phyloP scores from a whole-genome alignment of 805 yeast genomes.

The Cyberlindnera euphorbiae region DNA sequence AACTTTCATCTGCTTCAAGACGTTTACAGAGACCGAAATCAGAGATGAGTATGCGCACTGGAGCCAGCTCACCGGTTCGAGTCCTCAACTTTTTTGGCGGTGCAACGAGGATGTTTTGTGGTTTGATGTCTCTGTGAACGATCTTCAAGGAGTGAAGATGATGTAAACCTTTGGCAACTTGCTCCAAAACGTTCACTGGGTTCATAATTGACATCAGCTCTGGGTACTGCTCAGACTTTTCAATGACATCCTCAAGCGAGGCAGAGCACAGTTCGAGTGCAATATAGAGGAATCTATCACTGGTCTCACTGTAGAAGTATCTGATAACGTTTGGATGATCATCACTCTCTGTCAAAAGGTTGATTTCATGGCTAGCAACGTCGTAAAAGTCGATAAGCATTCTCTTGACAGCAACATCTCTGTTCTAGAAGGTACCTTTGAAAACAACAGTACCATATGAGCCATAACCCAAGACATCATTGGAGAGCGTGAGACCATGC shows the following conservation, averaged over 20 bases:
- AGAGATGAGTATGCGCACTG: constrained; percentile 73
- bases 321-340: constrained; percentile 94
- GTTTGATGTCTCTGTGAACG: constrained; percentile 92
- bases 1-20: constrained; percentile 86
- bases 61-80: constrained; percentile 29
- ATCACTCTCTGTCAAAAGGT: constrained; percentile 85
- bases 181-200: constrained; percentile 55
- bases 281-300: constrained; percentile 83
- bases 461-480: constrained; percentile 85
- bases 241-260: constrained; percentile 80
- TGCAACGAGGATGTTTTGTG: constrained; percentile 87
- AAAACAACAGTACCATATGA: constrained; percentile 95
- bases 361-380: constrained; percentile 88
- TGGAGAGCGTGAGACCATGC: constrained; percentile 58
- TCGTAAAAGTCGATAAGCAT: constrained; percentile 92
- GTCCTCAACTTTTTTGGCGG: constrained; percentile 46
- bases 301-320: constrained; percentile 88
- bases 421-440: constrained; percentile 81
- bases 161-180: constrained; percentile 78
- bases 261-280: constrained; percentile 91
- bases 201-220: constrained; percentile 39
- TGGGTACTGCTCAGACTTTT: constrained; percentile 37
- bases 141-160: constrained; percentile 86
- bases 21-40: constrained; percentile 96
- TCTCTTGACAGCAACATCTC: constrained; percentile 95